phyloP scores from a whole-genome alignment of 2,329 filamentous ascomycete genomes.

The Rachicladosporium sp. region DNA sequence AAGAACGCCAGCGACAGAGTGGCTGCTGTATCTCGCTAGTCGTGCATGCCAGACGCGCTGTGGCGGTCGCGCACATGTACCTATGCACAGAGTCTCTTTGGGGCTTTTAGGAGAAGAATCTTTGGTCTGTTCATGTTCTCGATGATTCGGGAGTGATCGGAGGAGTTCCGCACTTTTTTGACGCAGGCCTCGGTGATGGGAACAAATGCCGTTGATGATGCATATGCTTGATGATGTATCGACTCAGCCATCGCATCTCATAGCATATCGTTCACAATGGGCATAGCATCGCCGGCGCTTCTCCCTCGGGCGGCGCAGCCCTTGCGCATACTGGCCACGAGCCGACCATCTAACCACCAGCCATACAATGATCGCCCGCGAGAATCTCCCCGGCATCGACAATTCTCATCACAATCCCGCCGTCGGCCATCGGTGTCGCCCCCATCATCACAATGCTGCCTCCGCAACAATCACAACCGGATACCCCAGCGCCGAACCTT shows the following conservation, averaged over 20 bases:
- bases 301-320: constrained; percentile 23
- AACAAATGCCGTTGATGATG: neutral
- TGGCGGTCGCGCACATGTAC: no score
- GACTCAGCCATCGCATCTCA: constrained; percentile 1
- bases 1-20: no score
- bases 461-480: constrained; percentile 16
- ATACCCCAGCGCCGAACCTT: constrained; percentile 29
- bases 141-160: no score
- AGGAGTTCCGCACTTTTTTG: neutral
- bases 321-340: constrained; percentile 21
- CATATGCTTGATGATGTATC: neutral
- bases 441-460: constrained; percentile 7
- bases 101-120: no score
- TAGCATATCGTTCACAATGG: constrained; percentile 16
- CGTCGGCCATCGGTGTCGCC: constrained; percentile 7
- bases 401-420: constrained; percentile 7
- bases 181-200: neutral
- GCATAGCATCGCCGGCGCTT: constrained; percentile 22
- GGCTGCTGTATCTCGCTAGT: no score
- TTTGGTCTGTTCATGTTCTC: no score
- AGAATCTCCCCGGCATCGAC: constrained; percentile 7
- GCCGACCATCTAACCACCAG: constrained; percentile 10
- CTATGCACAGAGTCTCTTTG: no score
- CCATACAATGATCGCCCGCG: constrained; percentile 3
- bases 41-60: no score